Evolutionary conservation across 257 asterid species (phyloP).

Genomic region (Verbena officinalis): DNA sequence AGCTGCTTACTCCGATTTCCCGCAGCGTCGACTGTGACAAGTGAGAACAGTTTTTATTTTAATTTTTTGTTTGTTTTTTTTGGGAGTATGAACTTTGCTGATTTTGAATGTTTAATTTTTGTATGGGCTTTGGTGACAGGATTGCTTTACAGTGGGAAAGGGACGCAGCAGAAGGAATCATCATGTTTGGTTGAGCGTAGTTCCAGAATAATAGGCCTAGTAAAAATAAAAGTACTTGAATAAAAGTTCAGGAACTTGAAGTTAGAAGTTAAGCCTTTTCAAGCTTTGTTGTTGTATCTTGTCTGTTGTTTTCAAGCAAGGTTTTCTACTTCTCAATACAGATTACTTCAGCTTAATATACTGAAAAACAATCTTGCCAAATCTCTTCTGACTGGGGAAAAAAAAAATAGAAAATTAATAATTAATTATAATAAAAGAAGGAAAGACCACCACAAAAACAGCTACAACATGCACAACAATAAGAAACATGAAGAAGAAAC

Average conservation of each 20-base stretch:
- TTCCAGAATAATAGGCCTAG: neutral
- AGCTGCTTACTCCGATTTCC: constrained; percentile 45
- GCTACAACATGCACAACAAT: neutral
- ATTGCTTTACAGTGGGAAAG: neutral
- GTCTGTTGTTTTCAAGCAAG: neutral
- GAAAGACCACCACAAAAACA: neutral
- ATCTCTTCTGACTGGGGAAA: neutral
- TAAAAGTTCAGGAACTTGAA: constrained; percentile 10
- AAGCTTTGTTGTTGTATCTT: neutral
- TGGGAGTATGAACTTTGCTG: no score
- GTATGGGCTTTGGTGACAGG: constrained; percentile 23
- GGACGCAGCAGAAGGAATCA: neutral
- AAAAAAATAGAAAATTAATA: neutral
- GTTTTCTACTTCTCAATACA: neutral
- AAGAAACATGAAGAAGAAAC: neutral
- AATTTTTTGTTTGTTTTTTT: neutral
- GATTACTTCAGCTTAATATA: neutral
- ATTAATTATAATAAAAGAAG: no score
- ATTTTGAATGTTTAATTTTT: neutral
- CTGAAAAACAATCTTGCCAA: neutral
- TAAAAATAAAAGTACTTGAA: constrained; percentile 22
- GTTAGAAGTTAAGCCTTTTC: no score
- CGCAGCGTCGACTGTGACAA: constrained; percentile 43
- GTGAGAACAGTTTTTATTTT: constrained; percentile 13
- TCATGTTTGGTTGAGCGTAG: no score